Evolutionary conservation across 2,329 filamentous ascomycete species (phyloP), one percentile per base, ranked within the genome.

Genomic region (Tympanopsis confertula): DNA sequence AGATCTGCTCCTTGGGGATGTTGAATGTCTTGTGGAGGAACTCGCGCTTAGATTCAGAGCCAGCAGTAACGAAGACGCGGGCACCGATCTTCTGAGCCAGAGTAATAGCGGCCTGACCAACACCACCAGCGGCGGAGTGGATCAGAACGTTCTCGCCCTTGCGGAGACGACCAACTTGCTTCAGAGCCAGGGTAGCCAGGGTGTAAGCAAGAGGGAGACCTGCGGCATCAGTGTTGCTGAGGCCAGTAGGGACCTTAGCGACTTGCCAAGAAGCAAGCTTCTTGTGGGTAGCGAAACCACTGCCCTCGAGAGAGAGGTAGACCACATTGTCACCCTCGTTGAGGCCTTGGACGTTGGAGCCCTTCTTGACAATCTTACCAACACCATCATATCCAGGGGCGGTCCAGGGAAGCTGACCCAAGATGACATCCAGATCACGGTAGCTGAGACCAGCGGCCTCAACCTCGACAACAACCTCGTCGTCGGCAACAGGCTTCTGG

Each of bases 361-460:
- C 58, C 7, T 57, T 42, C 4, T 40, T 38, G n/a, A 44, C 47
- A 7, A 61, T 46, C 19, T 58, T 35, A 28, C 57, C 57, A 42
- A 44, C 46, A 33, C 49, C 56, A 40, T 61, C 57, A 5, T 52
- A 45, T 14, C 57, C 56, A 15, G 58, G 43, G n/a, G 50, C 50
- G 0, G n/a, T n/a, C n/a, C n/a, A n/a, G n/a, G n/a, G n/a, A n/a
- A 33, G 30, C 17, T 18, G 30, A 12, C 30, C 30, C 12, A 33
- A 7, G 30, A 15, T 15, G 30, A 33, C 15, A 10, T 12, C 7
- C 10, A 33, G 12, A 15, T 33, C 30, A 10, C 7, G 30, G 15
- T 7, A 33, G 15, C 17, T 33, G 7, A 33, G 30, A 18, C 30
- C 30, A 7, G 15, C 30, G 15, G 12, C 15, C 17, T 17, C 17